phyloP scores from a whole-genome alignment of 1,284 basidiomycete genomes.

The Tilletia horrida region DNA sequence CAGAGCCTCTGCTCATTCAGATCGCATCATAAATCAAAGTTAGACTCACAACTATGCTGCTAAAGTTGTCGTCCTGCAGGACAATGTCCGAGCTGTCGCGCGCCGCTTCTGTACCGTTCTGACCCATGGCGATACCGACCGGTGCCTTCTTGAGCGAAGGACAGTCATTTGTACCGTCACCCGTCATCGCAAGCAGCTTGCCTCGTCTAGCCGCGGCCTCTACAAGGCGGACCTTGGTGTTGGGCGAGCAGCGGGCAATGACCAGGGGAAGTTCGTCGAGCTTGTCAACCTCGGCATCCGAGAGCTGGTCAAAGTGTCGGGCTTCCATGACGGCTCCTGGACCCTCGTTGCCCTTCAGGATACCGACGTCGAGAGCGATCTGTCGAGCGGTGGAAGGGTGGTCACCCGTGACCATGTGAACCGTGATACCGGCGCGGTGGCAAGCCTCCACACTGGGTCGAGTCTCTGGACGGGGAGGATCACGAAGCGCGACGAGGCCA shows the following conservation, averaged over 20 bases:
- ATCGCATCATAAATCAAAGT: too few species aligned
- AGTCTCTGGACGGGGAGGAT: conserved; percentile 47
- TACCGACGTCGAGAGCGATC: conserved; percentile 43
- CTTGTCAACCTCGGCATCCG: conserved; percentile 40
- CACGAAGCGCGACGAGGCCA: conserved; percentile 48
- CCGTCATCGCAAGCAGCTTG: conserved; percentile 42
- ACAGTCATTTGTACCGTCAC: conserved; percentile 64
- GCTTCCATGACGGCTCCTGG: conserved; percentile 40
- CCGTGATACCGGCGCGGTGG: conserved; percentile 42
- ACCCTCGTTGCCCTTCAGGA: conserved; percentile 32
- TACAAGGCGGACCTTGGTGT: conserved; percentile 50
- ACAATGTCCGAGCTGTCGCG: conserved; percentile 58
- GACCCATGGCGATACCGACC: conserved; percentile 66
- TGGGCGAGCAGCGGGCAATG: conserved; percentile 46
- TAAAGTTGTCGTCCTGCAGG: conserved; percentile 47
- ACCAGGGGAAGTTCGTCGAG: conserved; percentile 40
- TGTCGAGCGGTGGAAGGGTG: conserved; percentile 45
- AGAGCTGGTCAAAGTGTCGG: conserved; percentile 39
- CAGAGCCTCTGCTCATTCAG: too few species aligned
- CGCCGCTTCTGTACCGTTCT: conserved; percentile 68
- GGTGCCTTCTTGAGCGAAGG: conserved; percentile 62
- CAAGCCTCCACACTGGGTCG: conserved; percentile 44
- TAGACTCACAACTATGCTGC: conserved; percentile 46
- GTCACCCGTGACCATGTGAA: conserved; percentile 49
- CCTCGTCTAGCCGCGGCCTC: conserved; percentile 38